Conservation (phyloP, 306 rosid genomes). For the Medicago arabica region DNA sequence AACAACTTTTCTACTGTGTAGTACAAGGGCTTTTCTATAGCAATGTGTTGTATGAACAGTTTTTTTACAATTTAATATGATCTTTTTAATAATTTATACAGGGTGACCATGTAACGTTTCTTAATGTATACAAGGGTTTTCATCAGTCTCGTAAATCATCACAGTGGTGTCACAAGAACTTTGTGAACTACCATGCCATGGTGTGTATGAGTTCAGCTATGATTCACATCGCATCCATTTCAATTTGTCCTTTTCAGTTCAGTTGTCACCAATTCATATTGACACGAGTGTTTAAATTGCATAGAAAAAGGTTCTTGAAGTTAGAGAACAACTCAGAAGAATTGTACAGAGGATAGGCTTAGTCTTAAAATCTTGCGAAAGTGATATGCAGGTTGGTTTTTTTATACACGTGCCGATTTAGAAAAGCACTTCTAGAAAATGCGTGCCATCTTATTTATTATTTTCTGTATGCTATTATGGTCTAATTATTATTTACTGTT, state of each 20-base stretch:
- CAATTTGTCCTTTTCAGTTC: constrained; percentile 36
- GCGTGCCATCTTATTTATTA: constrained; percentile 25
- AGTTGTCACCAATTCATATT: constrained; percentile 31
- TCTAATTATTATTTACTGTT: constrained; percentile 3
- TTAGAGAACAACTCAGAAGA: constrained; percentile 89
- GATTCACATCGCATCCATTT: constrained; percentile 16
- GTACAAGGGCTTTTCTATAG: constrained; percentile 14
- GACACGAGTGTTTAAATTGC: constrained; percentile 42
- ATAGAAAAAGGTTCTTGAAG: constrained; percentile 87
- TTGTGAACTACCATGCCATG: constrained; percentile 91
- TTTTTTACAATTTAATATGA: constrained; percentile 13
- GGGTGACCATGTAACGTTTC: constrained; percentile 94
- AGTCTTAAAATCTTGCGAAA: constrained; percentile 71
- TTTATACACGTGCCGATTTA: neutral
- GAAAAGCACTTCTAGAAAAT: constrained; percentile 19
- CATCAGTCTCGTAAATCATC: constrained; percentile 93
- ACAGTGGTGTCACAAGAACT: constrained; percentile 94
- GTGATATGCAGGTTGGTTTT: constrained; percentile 67
- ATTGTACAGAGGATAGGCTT: constrained; percentile 85
- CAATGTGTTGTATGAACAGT: constrained; percentile 1
- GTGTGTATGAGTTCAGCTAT: constrained; percentile 55
- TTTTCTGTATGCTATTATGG: neutral
- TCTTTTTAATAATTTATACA: constrained; percentile 50
- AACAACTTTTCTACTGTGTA: constrained; percentile 25
- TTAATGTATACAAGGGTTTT: constrained; percentile 89